phyloP scores from a whole-genome alignment of 805 yeast species.

The Yamadazyma takamatsuzukensis region DNA sequence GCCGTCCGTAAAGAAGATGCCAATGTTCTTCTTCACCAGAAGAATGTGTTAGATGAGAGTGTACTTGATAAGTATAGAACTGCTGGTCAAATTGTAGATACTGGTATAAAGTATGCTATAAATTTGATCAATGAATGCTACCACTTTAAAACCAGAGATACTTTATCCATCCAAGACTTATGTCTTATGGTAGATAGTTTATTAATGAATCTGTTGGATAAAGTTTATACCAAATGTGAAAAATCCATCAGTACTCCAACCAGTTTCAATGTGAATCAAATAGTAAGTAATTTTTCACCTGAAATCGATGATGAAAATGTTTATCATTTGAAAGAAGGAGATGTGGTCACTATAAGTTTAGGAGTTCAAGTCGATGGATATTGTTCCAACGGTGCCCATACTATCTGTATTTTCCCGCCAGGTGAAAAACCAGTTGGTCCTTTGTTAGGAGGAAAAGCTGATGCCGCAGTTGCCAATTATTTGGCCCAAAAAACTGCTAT shows the following conservation, averaged over 20 bases:
- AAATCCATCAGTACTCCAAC: constrained; percentile 95
- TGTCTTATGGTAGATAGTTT: constrained; percentile 82
- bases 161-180: constrained; percentile 59
- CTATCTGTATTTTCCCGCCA: constrained; percentile 77
- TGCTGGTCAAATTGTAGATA: constrained; percentile 87
- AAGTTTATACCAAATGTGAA: constrained; percentile 65
- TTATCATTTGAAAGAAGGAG: constrained; percentile 63
- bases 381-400: constrained; percentile 82
- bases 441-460: constrained; percentile 78
- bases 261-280: constrained; percentile 77
- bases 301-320: constrained; percentile 62
- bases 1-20: constrained; percentile 75
- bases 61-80: constrained; percentile 79
- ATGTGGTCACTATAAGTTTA: constrained; percentile 75
- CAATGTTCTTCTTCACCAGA: constrained; percentile 65
- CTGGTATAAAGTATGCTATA: constrained; percentile 65
- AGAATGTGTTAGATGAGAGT: constrained; percentile 58
- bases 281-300: constrained; percentile 79
- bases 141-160: constrained; percentile 47
- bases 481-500: constrained; percentile 87
- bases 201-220: constrained; percentile 54
- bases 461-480: constrained; percentile 84
- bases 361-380: constrained; percentile 97
- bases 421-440: constrained; percentile 71
- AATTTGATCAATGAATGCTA: constrained; percentile 69